Conservation (phyloP, 2,329 filamentous ascomycete genomes). For the Aspergillus hiratsukae region DNA sequence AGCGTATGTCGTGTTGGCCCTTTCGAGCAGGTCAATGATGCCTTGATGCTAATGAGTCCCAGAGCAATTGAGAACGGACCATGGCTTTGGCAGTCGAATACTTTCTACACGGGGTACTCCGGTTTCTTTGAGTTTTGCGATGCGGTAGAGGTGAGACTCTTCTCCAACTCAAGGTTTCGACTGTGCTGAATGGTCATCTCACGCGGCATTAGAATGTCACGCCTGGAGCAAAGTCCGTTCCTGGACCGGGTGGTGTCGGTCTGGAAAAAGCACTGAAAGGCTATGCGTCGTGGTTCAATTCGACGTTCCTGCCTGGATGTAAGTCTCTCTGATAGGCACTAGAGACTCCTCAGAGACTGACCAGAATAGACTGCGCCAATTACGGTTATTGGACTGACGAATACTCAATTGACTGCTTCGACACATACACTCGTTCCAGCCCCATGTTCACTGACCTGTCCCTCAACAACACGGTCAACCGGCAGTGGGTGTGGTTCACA, state of each 20-base stretch:
- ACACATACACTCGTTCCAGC: constrained; percentile 50
- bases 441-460: constrained; percentile 49
- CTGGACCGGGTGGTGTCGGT: constrained; percentile 48
- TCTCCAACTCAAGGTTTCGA: neutral
- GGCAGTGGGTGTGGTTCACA: constrained; percentile 58
- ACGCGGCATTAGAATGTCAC: constrained; percentile 28
- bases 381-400: constrained; percentile 48
- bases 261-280: constrained; percentile 50
- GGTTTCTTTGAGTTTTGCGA: constrained; percentile 47
- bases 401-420: constrained; percentile 47
- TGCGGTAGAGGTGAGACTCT: constrained; percentile 43
- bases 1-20: constrained; percentile 19
- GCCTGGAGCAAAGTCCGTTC: constrained; percentile 22
- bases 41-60: neutral
- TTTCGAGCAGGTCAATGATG: neutral
- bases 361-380: constrained; percentile 39
- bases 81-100: constrained; percentile 55
- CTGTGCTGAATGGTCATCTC: neutral
- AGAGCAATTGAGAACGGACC: constrained; percentile 53
- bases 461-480: constrained; percentile 44
- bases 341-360: neutral
- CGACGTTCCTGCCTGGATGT: constrained; percentile 46
- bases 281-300: constrained; percentile 53
- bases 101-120: constrained; percentile 48
- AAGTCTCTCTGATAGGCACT: constrained; percentile 20